These are phyloP conservation scores for Arxiozyma telluris DNA, from an alignment of 1,139 yeast genomes.

Conservation along the genomic window DNA sequence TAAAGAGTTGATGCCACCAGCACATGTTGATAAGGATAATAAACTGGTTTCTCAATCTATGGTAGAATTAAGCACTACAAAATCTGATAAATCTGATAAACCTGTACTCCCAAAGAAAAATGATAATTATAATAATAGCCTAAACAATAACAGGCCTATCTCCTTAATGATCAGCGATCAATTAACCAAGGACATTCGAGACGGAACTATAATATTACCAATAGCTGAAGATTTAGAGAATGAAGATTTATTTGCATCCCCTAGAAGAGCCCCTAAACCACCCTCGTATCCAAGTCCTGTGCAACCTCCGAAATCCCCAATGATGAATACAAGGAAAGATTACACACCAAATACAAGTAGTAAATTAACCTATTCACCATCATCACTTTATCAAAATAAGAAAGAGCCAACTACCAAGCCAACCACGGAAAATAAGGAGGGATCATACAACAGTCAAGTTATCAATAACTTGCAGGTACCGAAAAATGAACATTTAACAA, in stretches of 20 bases:
- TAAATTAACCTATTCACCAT: conserved; percentile 16
- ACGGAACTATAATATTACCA: conserved; percentile 19
- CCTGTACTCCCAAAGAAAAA: background rate
- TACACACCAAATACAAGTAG: conserved; percentile 1
- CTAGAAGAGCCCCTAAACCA: conserved; percentile 56
- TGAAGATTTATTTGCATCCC: conserved; percentile 39
- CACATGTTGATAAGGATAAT: conserved; percentile 31
- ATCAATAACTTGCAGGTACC: background rate
- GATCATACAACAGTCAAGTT: background rate
- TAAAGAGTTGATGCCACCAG: conserved; percentile 28
- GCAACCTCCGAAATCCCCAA: conserved; percentile 30
- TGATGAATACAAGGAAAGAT: conserved; percentile 5
- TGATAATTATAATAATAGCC: conserved; percentile 1
- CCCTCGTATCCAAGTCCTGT: conserved; percentile 44
- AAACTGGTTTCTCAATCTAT: conserved; percentile 45
- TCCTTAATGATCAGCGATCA: conserved; percentile 9
- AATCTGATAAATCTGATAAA: background rate
- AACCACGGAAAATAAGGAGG: background rate
- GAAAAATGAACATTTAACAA: background rate
- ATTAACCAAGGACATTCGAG: conserved; percentile 3
- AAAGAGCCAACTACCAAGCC: background rate
- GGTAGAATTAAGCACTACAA: conserved; percentile 34
- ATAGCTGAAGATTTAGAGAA: conserved; percentile 10
- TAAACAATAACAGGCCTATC: conserved; percentile 10
- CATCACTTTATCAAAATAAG: conserved; percentile 18